Evolutionary conservation across 2,329 filamentous ascomycete species (phyloP), one percentile per base, ranked within the genome.

Genomic region (Volutella citrinella): DNA sequence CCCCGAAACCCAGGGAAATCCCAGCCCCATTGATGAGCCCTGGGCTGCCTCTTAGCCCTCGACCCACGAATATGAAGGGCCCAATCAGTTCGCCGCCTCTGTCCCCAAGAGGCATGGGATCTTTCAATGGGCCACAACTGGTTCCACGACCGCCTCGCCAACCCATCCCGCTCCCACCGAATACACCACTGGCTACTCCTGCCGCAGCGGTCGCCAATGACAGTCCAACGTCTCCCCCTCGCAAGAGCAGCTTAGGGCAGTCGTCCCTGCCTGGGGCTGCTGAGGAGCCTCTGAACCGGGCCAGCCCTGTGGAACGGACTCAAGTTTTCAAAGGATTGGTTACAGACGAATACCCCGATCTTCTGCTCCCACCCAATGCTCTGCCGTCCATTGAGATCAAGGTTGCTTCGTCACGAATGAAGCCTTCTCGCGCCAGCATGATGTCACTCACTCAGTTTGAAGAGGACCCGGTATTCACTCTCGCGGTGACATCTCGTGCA

Each of bases 371-470:
- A 9, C 91, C 93, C 0, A 94, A 95, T 57, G 89, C 90, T 6
- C 70, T 98, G 7, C 85, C 87, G 5, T 87, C 87, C 2, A 84
- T 98, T 36, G 78, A 85, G 44, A 81, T 96, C 29, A 87, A 78
- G 57, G 91, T 96, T 5, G 87, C 89, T 5, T 97, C 93, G 5
- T 97, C 93, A 15, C 82, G 93, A n/a, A 81, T 98, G 70, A 89
- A 87, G 55, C 93, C 91, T 11, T 95, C 91, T 1, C 75, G 91
- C 44, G 81, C 88, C 22, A 96, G 90, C 57, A 77, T 93, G 48
- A 69, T 95, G 52, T 86, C 82, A 3, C 69, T 89, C 10, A 91
- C 80, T 31, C 82, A 87, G 42, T 70, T 85, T 14, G 90, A 96
- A 38, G 91, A 95, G 55, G 90, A 96, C 50, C 88, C 90, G 0